Conservation (phyloP, 805 yeast genomes). For the Torulaspora gathmanii region DNA sequence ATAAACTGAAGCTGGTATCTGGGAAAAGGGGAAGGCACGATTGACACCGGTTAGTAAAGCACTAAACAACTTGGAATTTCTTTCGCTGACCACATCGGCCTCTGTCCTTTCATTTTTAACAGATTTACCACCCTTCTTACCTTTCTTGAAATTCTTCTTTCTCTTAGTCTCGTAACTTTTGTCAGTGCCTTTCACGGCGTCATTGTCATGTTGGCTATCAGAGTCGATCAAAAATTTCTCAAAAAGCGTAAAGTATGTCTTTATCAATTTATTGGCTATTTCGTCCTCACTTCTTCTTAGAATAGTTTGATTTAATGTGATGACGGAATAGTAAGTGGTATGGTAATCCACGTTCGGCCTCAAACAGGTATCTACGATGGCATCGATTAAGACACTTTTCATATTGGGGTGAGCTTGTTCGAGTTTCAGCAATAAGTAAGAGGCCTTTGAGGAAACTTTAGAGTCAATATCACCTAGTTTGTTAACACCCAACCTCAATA, state of each 20-base stretch:
- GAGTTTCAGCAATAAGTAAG: slow-evolving; percentile 69
- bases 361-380: slow-evolving; percentile 76
- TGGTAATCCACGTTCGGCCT: slow-evolving; percentile 76
- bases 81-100: slow-evolving; percentile 66
- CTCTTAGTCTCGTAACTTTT: slow-evolving; percentile 52
- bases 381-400: slow-evolving; percentile 75
- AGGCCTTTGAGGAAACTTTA: slow-evolving; percentile 83
- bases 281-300: slow-evolving; percentile 69
- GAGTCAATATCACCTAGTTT: slow-evolving; percentile 91
- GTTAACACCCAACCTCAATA: slow-evolving; percentile 83
- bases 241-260: slow-evolving; percentile 80
- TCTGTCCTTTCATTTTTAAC: slow-evolving; percentile 61
- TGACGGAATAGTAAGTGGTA: slow-evolving; percentile 79
- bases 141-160: slow-evolving; percentile 72
- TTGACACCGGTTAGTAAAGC: slow-evolving; percentile 92
- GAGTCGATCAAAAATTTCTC: slow-evolving; percentile 74
- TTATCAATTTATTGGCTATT: slow-evolving; percentile 78
- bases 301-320: slow-evolving; percentile 90
- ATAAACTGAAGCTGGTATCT: slow-evolving; percentile 64
- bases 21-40: slow-evolving; percentile 91
- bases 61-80: slow-evolving; percentile 75
- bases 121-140: slow-evolving; percentile 84
- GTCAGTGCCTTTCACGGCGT: slow-evolving; percentile 32
- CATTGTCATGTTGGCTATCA: slow-evolving; percentile 45
- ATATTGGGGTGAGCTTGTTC: slow-evolving; percentile 94